Percentiles rank a stretch among this genome's conserved stretches.
These are phyloP conservation scores for Coemansia sp. DNA, from an alignment of 192 early-diverging fungal species.

Conservation along the genomic window DNA sequence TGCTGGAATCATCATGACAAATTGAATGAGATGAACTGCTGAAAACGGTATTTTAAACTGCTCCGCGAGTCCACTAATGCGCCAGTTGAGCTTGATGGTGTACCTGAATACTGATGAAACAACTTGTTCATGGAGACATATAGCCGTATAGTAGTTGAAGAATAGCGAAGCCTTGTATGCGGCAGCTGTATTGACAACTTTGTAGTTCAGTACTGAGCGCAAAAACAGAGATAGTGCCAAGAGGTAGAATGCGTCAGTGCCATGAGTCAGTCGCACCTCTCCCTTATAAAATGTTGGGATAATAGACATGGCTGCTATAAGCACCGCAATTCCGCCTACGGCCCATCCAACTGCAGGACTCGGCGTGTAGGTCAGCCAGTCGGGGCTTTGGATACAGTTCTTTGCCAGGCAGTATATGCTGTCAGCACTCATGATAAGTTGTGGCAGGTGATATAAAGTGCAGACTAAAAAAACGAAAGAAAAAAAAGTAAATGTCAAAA, in stretches of 20 bases:
- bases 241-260: conserved; percentile 7
- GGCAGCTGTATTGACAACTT: conserved; percentile 15
- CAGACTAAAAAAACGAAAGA: neutral
- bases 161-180: conserved; percentile 39
- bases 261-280: conserved; percentile 8
- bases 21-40: neutral
- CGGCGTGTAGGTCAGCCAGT: conserved; percentile 36
- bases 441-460: neutral
- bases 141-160: conserved; percentile 24
- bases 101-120: neutral
- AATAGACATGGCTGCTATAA: conserved; percentile 10
- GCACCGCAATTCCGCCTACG: conserved; percentile 21
- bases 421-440: neutral
- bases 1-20: neutral
- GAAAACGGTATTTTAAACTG: neutral
- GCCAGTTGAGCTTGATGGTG: neutral
- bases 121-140: neutral
- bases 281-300: neutral
- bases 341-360: conserved; percentile 24
- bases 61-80: neutral
- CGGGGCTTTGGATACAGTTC: conserved; percentile 21
- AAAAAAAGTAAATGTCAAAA: neutral
- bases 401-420: conserved; percentile 23
- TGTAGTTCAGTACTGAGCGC: conserved; percentile 26
- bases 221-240: conserved; percentile 27